phyloP scores from a whole-genome alignment of 2,329 filamentous ascomycete species.

The Didymella keratinophila region DNA sequence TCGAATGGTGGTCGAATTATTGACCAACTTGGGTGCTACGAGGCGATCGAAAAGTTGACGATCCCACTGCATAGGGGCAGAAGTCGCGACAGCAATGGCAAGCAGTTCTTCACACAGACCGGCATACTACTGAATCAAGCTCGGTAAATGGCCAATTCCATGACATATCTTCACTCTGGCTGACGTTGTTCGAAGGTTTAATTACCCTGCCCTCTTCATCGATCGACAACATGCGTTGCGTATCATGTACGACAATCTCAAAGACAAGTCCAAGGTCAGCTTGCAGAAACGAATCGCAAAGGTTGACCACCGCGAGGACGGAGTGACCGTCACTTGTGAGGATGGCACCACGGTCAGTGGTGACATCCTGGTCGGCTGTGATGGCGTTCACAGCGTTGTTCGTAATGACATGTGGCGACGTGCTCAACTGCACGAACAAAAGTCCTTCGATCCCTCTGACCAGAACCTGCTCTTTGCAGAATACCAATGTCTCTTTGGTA shows the following conservation, averaged over 20 bases:
- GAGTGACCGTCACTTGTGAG: slow-evolving; percentile 16
- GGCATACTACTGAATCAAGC: not conserved
- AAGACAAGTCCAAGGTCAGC: slow-evolving; percentile 24
- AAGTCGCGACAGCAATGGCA: slow-evolving; percentile 4
- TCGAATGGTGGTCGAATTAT: slow-evolving; percentile 29
- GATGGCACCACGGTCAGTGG: slow-evolving; percentile 20
- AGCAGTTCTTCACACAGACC: not conserved
- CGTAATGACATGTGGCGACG: slow-evolving; percentile 28
- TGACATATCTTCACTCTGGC: not conserved
- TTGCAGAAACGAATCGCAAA: slow-evolving; percentile 7
- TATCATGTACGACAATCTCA: slow-evolving; percentile 24
- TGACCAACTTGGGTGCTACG: slow-evolving; percentile 29
- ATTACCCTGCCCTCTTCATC: slow-evolving; percentile 16
- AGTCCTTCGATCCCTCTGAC: slow-evolving; percentile 13
- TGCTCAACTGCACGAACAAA: slow-evolving; percentile 10
- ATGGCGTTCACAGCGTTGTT: slow-evolving; percentile 29
- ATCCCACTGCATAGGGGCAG: not conserved
- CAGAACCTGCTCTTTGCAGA: slow-evolving; percentile 19
- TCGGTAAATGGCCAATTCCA: not conserved
- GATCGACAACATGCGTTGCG: slow-evolving; percentile 26
- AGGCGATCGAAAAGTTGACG: slow-evolving; percentile 6
- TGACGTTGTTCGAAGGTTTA: not conserved
- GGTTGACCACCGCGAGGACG: slow-evolving; percentile 1
- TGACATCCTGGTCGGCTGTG: slow-evolving; percentile 27
- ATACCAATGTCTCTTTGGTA: slow-evolving; percentile 26